Evolutionary conservation across 2,329 filamentous ascomycete genomes (phyloP).

Genomic region (Chrysoporthe puriensis): DNA sequence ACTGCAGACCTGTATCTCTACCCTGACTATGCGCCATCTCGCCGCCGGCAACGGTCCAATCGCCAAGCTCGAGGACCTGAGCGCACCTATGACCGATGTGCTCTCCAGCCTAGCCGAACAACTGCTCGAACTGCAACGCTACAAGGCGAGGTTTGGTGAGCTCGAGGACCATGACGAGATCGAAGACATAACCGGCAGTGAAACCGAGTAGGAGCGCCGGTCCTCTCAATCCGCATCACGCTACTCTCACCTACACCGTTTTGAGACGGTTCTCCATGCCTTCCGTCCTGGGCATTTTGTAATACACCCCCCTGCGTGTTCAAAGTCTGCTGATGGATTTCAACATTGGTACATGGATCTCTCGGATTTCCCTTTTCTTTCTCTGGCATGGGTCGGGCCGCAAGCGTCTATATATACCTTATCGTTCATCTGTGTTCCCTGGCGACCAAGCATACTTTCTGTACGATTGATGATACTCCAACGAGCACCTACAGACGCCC

Average conservation of each 20-base stretch:
- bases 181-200: constrained; percentile 38
- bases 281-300: constrained; percentile 19
- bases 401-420: constrained; percentile 28
- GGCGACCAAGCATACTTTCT: constrained; percentile 14
- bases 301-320: constrained; percentile 17
- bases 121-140: constrained; percentile 65
- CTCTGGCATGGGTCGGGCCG: constrained; percentile 19
- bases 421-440: constrained; percentile 10
- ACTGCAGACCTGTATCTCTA: constrained; percentile 75
- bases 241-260: background rate
- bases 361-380: constrained; percentile 1
- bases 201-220: constrained; percentile 39
- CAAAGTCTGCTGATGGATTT: background rate
- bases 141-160: constrained; percentile 58
- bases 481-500: background rate
- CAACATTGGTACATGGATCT: background rate
- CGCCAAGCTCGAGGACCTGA: constrained; percentile 69
- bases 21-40: constrained; percentile 78
- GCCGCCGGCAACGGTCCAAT: constrained; percentile 69
- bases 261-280: background rate
- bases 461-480: constrained; percentile 17
- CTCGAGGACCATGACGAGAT: constrained; percentile 37
- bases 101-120: constrained; percentile 64
- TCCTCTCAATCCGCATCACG: background rate
- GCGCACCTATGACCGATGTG: constrained; percentile 76